Percentiles rank a stretch among this genome's conserved stretches.
phyloP scores from a whole-genome alignment of 2,329 filamentous ascomycete species.

The Penicillium corylophilum region DNA sequence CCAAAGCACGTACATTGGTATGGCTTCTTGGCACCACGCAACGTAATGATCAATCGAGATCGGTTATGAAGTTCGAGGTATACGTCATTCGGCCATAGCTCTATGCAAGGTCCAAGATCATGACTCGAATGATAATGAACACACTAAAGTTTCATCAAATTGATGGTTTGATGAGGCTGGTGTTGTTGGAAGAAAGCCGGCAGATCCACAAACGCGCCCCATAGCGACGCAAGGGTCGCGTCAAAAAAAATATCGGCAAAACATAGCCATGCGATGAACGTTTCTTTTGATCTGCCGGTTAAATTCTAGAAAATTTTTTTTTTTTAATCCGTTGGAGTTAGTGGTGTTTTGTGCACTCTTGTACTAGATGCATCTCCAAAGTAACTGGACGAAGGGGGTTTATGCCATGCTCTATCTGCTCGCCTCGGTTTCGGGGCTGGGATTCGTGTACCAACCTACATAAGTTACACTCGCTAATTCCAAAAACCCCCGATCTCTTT shows the following conservation, averaged over 20 bases:
- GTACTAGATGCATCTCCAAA: no score
- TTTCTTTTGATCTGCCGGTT: no score
- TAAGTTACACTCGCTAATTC: no score
- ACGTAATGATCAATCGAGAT: background rate
- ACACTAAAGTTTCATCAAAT: background rate
- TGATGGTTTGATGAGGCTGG: background rate
- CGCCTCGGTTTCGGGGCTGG: no score
- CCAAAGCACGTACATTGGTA: background rate
- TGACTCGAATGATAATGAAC: background rate
- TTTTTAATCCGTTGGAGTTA: no score
- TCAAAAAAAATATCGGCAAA: no score
- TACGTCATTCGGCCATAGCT: background rate
- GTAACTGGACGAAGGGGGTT: no score
- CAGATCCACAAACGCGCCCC: background rate
- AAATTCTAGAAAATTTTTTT: no score
- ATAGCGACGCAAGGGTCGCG: background rate
- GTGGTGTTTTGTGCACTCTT: no score
- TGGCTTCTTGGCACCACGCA: background rate
- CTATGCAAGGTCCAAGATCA: background rate
- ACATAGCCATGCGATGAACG: background rate
- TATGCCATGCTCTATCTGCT: no score
- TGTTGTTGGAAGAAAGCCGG: background rate
- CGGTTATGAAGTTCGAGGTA: background rate
- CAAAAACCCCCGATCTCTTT: no score
- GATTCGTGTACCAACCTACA: no score